Evolutionary conservation across 805 yeast genomes (phyloP), one percentile per base, ranked within the genome.

Genomic region (Sugiyamaella valdiviana): DNA sequence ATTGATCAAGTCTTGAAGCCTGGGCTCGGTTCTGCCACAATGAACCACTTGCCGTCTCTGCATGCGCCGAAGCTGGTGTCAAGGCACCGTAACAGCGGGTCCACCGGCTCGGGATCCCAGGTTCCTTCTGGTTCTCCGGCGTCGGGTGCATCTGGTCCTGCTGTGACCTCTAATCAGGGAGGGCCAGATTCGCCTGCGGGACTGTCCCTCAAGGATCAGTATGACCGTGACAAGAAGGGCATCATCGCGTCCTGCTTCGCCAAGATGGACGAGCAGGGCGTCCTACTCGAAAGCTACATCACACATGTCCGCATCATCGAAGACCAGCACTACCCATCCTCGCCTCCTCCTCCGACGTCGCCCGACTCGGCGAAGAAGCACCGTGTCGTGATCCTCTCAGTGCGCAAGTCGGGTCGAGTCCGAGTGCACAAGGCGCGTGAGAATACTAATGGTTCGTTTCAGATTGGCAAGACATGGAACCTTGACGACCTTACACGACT

Each of bases 401-500:
- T 77, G 2, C 79, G 83, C 60, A 71, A 76, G 42, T 74, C 82
- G 5, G 91, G 91, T 0, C 68, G 83, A 21, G 82, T 85, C 26
- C 73, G 81, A 49, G 58, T 90, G 10, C 96, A 89, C 63, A 90
- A 91, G 65, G 96, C 95, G 1, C 81, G 95, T 58, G 88, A 79
- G 62, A 83, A 84, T 57, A 70, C 77, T 7, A 85, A 85, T 56
- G 82, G 85, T 0, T 64, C 81, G 1, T 79, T 85, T 58, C 97
- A 90, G 66, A 86, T 90, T 45, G 98, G 98, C 26, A 77, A 96
- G 59, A 84, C 95, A 2, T 90, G 98, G 98, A 81, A 79, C 53
- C 68, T 91, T 58, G 85, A 78, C 51, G 95, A 86, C 57, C 69
- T 91, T 54, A 63, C 72, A 2, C 64, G 66, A 39, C 64, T 90